A percentile compares a stretch with the other conserved stretches of the same genome.
phyloP scores from a whole-genome alignment of 352 stramenopile species.

The Phytopythium cucurbitacearum region DNA sequence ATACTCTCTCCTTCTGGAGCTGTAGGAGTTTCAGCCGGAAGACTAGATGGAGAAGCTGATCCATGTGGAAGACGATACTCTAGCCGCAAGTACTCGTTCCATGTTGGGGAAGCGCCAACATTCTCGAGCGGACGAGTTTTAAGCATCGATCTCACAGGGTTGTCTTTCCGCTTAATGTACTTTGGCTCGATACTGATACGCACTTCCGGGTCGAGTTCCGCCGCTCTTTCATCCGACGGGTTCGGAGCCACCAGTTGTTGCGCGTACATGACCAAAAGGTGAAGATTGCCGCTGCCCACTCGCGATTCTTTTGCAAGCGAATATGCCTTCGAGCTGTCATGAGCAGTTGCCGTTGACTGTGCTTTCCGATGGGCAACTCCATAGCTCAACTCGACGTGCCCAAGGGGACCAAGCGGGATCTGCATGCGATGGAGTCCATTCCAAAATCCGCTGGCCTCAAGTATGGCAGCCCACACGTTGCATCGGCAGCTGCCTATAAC shows the following conservation, averaged over 20 bases:
- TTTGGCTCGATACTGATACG: slow-evolving; percentile 41
- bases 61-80: slow-evolving; percentile 21
- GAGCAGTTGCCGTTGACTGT: not conserved
- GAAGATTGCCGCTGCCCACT: slow-evolving; percentile 31
- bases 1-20: too few relatives aligned
- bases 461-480: too few relatives aligned
- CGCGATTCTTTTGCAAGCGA: not conserved
- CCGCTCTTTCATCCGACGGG: slow-evolving; percentile 14
- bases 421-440: not conserved
- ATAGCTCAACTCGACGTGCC: slow-evolving; percentile 24
- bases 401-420: slow-evolving; percentile 17
- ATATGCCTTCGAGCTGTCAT: not conserved
- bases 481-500: too few relatives aligned
- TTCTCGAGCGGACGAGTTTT: slow-evolving; percentile 50
- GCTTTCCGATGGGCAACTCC: slow-evolving; percentile 11
- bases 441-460: too few relatives aligned
- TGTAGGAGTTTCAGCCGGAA: not conserved
- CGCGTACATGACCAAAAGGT: slow-evolving; percentile 34
- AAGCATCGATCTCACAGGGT: slow-evolving; percentile 37
- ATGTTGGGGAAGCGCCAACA: slow-evolving; percentile 26
- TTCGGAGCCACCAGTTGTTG: slow-evolving; percentile 29
- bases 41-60: too few relatives aligned
- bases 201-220: slow-evolving; percentile 49
- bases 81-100: slow-evolving; percentile 48
- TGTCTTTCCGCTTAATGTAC: slow-evolving; percentile 47